Percentiles rank a stretch among this genome's conserved stretches.
Conservation (phyloP, 2,329 filamentous ascomycete species). For the Paraphaeosphaeria minitans region DNA sequence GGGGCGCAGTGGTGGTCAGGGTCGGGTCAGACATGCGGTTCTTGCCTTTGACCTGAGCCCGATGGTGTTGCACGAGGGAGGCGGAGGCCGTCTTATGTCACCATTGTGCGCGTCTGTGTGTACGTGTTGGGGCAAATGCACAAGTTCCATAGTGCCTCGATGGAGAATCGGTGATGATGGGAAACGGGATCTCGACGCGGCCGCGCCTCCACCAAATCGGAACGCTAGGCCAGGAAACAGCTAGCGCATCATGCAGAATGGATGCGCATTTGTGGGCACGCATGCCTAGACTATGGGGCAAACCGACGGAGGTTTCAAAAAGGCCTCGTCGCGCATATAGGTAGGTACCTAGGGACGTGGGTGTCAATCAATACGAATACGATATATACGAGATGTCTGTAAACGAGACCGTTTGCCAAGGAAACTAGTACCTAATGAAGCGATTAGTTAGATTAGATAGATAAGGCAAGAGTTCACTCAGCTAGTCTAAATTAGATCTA, state of each 20-base stretch:
- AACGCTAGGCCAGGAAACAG: neutral
- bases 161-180: neutral
- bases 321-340: no score
- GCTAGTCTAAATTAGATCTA: no score
- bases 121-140: neutral
- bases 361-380: no score
- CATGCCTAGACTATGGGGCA: neutral
- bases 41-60: neutral
- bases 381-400: no score
- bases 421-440: no score
- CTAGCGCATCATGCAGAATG: neutral
- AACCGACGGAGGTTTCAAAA: no score
- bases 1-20: neutral
- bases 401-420: no score
- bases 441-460: no score
- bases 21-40: neutral
- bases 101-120: neutral
- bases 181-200: neutral
- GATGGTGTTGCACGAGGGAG: neutral
- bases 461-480: no score
- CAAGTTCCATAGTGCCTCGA: neutral
- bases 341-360: no score
- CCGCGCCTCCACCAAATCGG: conserved; percentile 2
- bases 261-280: conserved; percentile 3
- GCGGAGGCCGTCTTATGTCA: neutral